Evolutionary conservation across 257 asterid species (phyloP).

Genomic region (Fraxinus americana): DNA sequence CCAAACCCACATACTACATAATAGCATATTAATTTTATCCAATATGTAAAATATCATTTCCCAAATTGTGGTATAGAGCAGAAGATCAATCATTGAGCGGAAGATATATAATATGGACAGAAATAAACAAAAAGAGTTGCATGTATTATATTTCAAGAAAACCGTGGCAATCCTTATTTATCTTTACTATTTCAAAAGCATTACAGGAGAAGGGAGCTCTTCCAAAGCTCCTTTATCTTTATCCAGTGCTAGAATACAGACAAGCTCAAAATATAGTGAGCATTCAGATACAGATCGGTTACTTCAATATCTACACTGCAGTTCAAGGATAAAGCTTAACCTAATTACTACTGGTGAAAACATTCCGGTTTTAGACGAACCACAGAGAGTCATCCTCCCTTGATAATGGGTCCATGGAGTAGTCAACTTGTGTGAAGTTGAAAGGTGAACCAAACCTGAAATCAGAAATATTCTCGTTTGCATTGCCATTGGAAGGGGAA

Average conservation of each 20-base stretch:
- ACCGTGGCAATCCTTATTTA: not conserved
- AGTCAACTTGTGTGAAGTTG: conserved; percentile 40
- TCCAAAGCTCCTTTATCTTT: no score
- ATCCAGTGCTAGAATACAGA: not conserved
- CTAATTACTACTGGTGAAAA: conserved; percentile 4
- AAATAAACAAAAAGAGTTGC: not conserved
- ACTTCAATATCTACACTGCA: conserved; percentile 19
- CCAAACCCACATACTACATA: no score
- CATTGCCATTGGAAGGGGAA: conserved; percentile 29
- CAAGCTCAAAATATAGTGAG: conserved; percentile 21
- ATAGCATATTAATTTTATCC: no score
- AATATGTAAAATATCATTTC: not conserved
- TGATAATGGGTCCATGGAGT: conserved; percentile 37
- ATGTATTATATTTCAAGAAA: no score
- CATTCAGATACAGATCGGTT: conserved; percentile 17
- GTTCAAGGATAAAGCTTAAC: conserved; percentile 15
- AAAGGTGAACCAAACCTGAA: conserved; percentile 47
- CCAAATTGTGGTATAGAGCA: not conserved
- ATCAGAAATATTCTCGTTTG: conserved; percentile 34
- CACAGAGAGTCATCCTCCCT: conserved; percentile 49
- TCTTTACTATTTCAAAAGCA: not conserved
- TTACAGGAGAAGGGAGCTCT: not conserved
- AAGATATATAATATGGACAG: not conserved
- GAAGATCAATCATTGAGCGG: no score
- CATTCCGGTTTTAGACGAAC: conserved; percentile 35